Conservation (phyloP, 108 stramenopile genomes). For the Hondaea fermentalgiana region DNA sequence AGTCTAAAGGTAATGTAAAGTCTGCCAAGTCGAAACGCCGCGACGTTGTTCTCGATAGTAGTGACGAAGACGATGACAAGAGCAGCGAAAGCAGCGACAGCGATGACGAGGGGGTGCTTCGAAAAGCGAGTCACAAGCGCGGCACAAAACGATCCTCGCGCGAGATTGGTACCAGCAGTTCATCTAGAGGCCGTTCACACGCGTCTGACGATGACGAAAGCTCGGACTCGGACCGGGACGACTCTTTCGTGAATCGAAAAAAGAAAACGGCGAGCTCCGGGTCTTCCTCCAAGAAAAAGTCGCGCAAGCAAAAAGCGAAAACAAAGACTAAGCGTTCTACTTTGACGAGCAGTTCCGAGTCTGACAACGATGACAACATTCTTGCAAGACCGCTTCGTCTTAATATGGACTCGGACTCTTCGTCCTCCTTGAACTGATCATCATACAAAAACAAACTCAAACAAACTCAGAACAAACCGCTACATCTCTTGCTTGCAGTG, state of each 20-base stretch:
- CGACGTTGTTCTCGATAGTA: background rate
- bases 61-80: background rate
- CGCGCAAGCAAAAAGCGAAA: too few relatives aligned
- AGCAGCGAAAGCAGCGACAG: background rate
- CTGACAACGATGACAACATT: too few relatives aligned
- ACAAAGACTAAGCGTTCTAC: too few relatives aligned
- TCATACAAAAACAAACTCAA: background rate
- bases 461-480: background rate
- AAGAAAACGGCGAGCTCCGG: too few relatives aligned
- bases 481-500: background rate
- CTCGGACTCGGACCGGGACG: too few relatives aligned
- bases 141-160: too few relatives aligned
- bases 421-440: background rate
- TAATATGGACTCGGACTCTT: background rate
- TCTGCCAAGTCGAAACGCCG: background rate
- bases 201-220: too few relatives aligned
- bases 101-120: background rate
- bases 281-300: too few relatives aligned
- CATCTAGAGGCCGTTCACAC: too few relatives aligned
- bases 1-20: background rate
- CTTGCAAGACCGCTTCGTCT: background rate
- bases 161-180: too few relatives aligned
- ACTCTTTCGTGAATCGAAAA: too few relatives aligned
- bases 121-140: background rate
- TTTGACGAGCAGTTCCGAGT: too few relatives aligned